Evolutionary conservation across 192 early-diverging fungal species (phyloP).

Genomic region (Backusella tuberculispora): DNA sequence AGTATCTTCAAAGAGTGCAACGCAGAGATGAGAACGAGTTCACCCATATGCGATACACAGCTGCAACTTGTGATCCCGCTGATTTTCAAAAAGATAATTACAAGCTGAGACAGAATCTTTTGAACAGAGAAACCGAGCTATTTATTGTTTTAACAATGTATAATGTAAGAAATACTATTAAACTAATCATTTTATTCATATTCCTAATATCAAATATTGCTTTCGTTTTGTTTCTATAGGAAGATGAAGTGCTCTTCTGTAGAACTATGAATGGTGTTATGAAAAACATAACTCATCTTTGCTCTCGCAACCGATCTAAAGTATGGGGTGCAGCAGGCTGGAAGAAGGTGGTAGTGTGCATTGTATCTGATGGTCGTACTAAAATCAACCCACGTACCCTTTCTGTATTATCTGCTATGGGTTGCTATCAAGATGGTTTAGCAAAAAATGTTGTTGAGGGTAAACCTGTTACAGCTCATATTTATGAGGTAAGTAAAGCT

Average conservation of each 20-base stretch:
- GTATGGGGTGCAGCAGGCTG: slow-evolving; percentile 75
- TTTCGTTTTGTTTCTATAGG: slow-evolving; percentile 42
- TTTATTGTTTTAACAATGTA: slow-evolving; percentile 82
- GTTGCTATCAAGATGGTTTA: slow-evolving; percentile 80
- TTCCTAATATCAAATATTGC: neutral
- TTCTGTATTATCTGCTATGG: slow-evolving; percentile 73
- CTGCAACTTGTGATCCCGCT: slow-evolving; percentile 69
- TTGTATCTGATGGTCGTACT: slow-evolving; percentile 78
- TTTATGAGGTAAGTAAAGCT: slow-evolving; percentile 57
- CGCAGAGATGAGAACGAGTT: slow-evolving; percentile 67
- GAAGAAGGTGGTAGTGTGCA: slow-evolving; percentile 80
- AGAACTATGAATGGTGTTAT: slow-evolving; percentile 86
- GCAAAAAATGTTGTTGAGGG: slow-evolving; percentile 66
- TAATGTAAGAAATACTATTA: slow-evolving; percentile 44
- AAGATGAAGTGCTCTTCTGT: slow-evolving; percentile 90
- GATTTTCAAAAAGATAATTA: slow-evolving; percentile 64
- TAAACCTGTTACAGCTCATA: slow-evolving; percentile 64
- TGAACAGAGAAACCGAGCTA: slow-evolving; percentile 62
- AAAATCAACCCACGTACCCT: slow-evolving; percentile 68
- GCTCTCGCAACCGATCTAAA: slow-evolving; percentile 61
- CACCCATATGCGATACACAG: slow-evolving; percentile 76
- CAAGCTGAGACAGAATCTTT: slow-evolving; percentile 59
- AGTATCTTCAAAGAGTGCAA: slow-evolving; percentile 56
- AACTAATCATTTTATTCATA: neutral
- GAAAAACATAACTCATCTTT: slow-evolving; percentile 86